A percentile compares a stretch with the other conserved stretches of the same genome.
Conservation (phyloP, 176 grass and related monocot genomes). For the Musa schizocarpa region DNA sequence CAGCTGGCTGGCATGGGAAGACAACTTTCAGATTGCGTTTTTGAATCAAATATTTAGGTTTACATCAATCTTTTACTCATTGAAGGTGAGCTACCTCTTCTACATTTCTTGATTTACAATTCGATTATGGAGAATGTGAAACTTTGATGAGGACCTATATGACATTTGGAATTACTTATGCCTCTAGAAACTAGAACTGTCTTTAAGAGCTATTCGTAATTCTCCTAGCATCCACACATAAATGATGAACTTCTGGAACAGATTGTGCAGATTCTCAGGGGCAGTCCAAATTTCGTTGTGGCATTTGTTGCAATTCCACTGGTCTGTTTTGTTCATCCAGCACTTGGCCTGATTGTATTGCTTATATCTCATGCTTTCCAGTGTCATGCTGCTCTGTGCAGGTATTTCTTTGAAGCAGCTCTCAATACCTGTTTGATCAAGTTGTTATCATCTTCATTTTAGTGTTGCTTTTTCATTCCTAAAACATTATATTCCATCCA, state of each 20-base stretch:
- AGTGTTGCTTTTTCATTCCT: neutral
- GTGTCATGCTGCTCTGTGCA: conserved; percentile 72
- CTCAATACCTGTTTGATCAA: neutral
- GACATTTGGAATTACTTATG: neutral
- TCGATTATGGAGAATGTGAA: neutral
- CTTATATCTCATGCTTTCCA: conserved; percentile 67
- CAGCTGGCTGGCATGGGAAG: conserved; percentile 82
- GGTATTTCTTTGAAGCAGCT: conserved; percentile 32
- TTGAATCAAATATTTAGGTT: conserved; percentile 46
- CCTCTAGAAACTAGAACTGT: neutral
- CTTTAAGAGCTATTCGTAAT: neutral
- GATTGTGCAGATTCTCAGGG: conserved; percentile 78
- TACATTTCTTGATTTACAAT: neutral
- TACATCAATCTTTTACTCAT: conserved; percentile 54
- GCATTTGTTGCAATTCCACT: conserved; percentile 58
- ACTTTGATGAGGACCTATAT: neutral
- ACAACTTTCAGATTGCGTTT: conserved; percentile 36
- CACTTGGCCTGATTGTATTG: conserved; percentile 67
- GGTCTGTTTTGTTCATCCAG: conserved; percentile 85
- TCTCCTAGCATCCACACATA: neutral
- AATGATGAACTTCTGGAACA: conserved; percentile 34
- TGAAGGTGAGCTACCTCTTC: conserved; percentile 49
- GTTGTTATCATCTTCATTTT: neutral
- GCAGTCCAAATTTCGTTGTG: conserved; percentile 56
- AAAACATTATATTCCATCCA: neutral